These are phyloP conservation scores for Podila minutissima DNA, from an alignment of 192 early-diverging fungal genomes.

Conservation along the genomic window DNA sequence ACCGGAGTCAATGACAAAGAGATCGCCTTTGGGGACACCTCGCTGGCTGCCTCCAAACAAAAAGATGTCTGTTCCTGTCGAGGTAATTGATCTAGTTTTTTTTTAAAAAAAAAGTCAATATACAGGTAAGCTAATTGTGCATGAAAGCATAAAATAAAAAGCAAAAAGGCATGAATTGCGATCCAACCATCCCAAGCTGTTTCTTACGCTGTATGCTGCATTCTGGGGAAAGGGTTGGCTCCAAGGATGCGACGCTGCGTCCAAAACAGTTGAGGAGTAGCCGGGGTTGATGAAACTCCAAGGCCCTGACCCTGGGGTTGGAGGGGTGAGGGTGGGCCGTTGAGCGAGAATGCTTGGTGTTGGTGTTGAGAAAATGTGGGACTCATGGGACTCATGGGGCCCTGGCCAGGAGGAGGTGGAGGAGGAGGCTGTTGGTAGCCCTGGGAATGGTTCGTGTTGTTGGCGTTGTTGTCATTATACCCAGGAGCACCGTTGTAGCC, in stretches of 20 bases:
- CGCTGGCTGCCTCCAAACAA: constrained; percentile 33
- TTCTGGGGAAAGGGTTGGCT: constrained; percentile 47
- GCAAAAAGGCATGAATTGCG: background rate
- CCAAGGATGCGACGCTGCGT: constrained; percentile 39
- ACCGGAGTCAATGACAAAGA: constrained; percentile 48
- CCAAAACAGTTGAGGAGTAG: constrained; percentile 50
- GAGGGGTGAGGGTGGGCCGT: background rate
- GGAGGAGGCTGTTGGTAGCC: constrained; percentile 40
- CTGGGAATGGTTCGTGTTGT: constrained; percentile 1
- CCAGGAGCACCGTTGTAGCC: background rate
- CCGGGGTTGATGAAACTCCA: constrained; percentile 2
- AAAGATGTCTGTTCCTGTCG: constrained; percentile 46
- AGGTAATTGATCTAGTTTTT: constrained; percentile 19
- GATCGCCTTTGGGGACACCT: constrained; percentile 32
- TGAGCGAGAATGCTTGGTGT: background rate
- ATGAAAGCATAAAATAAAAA: background rate
- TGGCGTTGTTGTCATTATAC: background rate
- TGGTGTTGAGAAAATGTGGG: constrained; percentile 13
- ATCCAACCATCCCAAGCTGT: background rate
- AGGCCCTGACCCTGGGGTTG: background rate
- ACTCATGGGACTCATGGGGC: constrained; percentile 29
- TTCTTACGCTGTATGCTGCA: constrained; percentile 26
- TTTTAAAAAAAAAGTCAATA: too few relatives aligned
- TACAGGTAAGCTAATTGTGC: background rate
- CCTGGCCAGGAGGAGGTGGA: constrained; percentile 7